Evolutionary conservation across 1,139 yeast genomes (phyloP).

Genomic region (Scheffersomyces cryptocercus): DNA sequence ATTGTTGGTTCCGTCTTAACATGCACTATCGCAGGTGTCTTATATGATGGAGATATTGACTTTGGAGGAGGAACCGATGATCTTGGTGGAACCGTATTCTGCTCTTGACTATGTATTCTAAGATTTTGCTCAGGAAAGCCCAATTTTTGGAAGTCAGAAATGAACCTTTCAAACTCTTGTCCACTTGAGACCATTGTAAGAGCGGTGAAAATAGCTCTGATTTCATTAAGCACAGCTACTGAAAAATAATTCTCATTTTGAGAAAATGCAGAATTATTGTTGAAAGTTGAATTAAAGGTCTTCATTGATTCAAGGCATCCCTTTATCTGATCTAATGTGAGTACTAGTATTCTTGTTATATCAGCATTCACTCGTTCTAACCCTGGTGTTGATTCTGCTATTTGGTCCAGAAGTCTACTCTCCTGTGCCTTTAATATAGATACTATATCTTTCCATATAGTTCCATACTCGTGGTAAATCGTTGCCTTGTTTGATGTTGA

Average conservation of each 20-base stretch:
- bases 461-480: slow-evolving; percentile 27
- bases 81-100: background rate
- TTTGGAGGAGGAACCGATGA: background rate
- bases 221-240: slow-evolving; percentile 22
- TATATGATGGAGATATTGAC: background rate
- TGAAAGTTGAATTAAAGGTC: slow-evolving; percentile 6
- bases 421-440: slow-evolving; percentile 31
- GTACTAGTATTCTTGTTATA: slow-evolving; percentile 7
- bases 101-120: background rate
- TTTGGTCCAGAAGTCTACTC: slow-evolving; percentile 18
- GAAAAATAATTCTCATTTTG: slow-evolving; percentile 17
- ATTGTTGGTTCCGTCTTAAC: background rate
- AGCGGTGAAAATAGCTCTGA: slow-evolving; percentile 23
- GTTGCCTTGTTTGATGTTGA: slow-evolving; percentile 30
- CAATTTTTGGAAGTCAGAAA: slow-evolving; percentile 9
- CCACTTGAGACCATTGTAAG: slow-evolving; percentile 15
- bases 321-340: slow-evolving; percentile 9
- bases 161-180: slow-evolving; percentile 1
- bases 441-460: slow-evolving; percentile 42
- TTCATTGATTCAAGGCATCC: slow-evolving; percentile 6
- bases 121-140: slow-evolving; percentile 6
- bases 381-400: slow-evolving; percentile 16
- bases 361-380: slow-evolving; percentile 5
- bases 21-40: background rate
- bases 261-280: slow-evolving; percentile 5